These are phyloP conservation scores for Abelmoschus esculentus DNA, from an alignment of 345 rosid species.

Conservation along the genomic window DNA sequence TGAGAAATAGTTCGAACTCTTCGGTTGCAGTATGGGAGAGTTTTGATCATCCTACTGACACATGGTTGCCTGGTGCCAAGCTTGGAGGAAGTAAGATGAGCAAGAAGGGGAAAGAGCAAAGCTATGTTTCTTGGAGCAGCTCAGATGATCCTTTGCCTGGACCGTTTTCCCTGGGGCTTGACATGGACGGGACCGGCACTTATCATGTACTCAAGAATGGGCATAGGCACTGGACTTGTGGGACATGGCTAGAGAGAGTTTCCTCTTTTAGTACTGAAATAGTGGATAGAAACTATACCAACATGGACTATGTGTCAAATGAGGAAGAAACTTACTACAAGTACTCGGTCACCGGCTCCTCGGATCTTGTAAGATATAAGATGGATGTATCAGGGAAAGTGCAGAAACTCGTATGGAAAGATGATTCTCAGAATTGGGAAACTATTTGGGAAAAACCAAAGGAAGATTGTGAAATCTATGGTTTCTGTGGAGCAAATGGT, in stretches of 20 bases:
- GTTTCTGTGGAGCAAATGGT: slow-evolving; percentile 26
- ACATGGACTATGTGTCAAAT: slow-evolving; percentile 7
- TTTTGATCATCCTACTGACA: slow-evolving; percentile 25
- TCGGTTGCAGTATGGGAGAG: slow-evolving; percentile 22
- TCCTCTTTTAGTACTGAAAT: slow-evolving; percentile 50
- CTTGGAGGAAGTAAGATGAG: slow-evolving; percentile 11
- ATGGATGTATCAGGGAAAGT: slow-evolving; percentile 35
- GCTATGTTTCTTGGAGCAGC: slow-evolving; percentile 18
- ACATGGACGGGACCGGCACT: background rate
- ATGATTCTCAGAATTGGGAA: slow-evolving; percentile 18
- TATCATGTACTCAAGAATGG: background rate
- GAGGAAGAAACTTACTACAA: background rate
- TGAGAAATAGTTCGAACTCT: slow-evolving; percentile 24
- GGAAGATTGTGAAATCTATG: slow-evolving; percentile 22
- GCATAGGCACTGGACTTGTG: background rate
- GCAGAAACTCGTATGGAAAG: background rate
- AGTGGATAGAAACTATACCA: slow-evolving; percentile 7
- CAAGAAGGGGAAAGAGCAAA: background rate
- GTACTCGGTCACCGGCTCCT: slow-evolving; percentile 12
- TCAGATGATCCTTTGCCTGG: slow-evolving; percentile 15
- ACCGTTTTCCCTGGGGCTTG: background rate
- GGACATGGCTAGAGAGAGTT: slow-evolving; percentile 39
- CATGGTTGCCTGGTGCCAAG: slow-evolving; percentile 25
- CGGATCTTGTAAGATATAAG: slow-evolving; percentile 35
- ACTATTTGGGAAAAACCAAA: slow-evolving; percentile 5